Evolutionary conservation across 2,329 filamentous ascomycete species (phyloP).

Genomic region (Paecilomyces dactylethromorphus): DNA sequence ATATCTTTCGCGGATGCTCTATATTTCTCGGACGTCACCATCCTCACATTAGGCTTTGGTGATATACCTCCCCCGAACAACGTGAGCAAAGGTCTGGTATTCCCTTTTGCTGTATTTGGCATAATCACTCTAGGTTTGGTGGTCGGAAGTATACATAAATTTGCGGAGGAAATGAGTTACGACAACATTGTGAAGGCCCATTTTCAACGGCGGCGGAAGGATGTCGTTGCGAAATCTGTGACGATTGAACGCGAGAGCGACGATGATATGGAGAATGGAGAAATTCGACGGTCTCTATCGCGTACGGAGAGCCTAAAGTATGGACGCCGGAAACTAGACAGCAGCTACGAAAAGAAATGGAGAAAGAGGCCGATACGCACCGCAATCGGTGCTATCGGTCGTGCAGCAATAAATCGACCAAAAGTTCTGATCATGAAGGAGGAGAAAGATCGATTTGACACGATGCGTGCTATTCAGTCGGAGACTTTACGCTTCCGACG

Average conservation of each 20-base stretch:
- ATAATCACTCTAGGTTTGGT: conserved; percentile 80
- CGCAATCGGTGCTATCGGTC: conserved; percentile 14
- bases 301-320: conserved; percentile 7
- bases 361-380: conserved; percentile 12
- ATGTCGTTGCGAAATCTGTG: conserved; percentile 50
- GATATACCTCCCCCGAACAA: conserved; percentile 53
- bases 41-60: conserved; percentile 56
- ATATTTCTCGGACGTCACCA: conserved; percentile 70
- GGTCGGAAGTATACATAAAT: conserved; percentile 69
- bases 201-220: conserved; percentile 47
- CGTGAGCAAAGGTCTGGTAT: conserved; percentile 63
- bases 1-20: conserved; percentile 73
- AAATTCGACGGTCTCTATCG: conserved; percentile 1
- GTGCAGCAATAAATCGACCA: conserved; percentile 19
- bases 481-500: conserved; percentile 59
- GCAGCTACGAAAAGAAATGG: conserved; percentile 5
- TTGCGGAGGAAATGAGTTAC: conserved; percentile 52
- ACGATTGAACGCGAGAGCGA: conserved; percentile 27
- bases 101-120: conserved; percentile 77
- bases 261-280: conserved; percentile 12
- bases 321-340: background rate
- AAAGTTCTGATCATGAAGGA: conserved; percentile 54
- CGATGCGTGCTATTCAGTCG: conserved; percentile 75
- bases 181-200: conserved; percentile 58
- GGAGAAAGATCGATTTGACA: conserved; percentile 63